Evolutionary conservation across 2,329 filamentous ascomycete genomes (phyloP), one percentile per base, ranked within the genome.

Genomic region (Microsporum canis): DNA sequence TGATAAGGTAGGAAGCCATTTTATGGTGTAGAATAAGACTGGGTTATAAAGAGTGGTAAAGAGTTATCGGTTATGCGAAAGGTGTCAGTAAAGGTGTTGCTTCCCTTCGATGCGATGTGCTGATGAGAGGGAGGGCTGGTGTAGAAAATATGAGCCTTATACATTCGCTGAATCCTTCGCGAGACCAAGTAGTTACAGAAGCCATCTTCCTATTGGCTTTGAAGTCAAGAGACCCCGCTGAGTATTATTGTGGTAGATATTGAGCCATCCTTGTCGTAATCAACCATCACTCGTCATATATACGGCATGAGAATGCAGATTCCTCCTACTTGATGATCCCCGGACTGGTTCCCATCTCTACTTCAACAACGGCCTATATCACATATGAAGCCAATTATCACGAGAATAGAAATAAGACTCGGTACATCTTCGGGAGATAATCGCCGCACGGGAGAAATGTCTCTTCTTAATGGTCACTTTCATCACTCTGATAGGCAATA

Each of bases 1-100:
- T 75, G 47, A 75, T 65, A 8, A 76, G 66, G 59, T 71, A 72
- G 8, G 69, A 68, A 31, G 71, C 62, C 72, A 75, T 75, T 8
- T 5, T 23, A 27, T 1, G 6, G 4, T 47, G 10, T 47, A 47
- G 23, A 27, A 47, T 27, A 47, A 29, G 23, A 3, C 23, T 47
- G n/a, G 34, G 10, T 2, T 36, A 10, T 5, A 36, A 36, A 36
- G 5, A 36, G 5, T 10, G 34, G 34, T 5, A 36, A 10, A 10
- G 5, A 36, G 34, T 36, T 10, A 5, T 5, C 5, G 34, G 17
- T 23, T 23, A 23, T 23, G 17, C 17, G 17, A 23, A 23, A 23
- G 17, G 17, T 23, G 17, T 23, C 17, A 23, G 17, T 23, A 23
- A 23, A 23, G 17, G 17, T 23, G 17, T 23, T 36, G 5, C 10